Evolutionary conservation across 371 early-diverging fungal species (phyloP).

Genomic region (Lichtheimia ramosa): DNA sequence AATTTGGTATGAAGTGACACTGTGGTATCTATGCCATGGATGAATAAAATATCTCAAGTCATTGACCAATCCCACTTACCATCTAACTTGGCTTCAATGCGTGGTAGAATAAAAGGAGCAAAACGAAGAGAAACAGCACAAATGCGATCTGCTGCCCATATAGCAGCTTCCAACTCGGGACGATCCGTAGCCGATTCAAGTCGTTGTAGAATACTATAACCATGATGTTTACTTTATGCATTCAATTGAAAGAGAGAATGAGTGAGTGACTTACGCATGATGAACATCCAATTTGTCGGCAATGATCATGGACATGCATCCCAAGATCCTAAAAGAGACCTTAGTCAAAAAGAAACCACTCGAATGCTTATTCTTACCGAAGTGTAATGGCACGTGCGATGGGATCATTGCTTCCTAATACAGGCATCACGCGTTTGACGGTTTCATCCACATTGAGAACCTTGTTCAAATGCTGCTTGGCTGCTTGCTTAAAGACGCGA

Average conservation of each 20-base stretch:
- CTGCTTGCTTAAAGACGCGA: conserved; percentile 50
- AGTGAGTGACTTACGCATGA: conserved; percentile 48
- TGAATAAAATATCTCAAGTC: conserved; percentile 20
- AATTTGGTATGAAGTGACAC: conserved; percentile 40
- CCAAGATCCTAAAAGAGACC: conserved; percentile 40
- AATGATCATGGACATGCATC: conserved; percentile 57
- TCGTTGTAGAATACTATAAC: conserved; percentile 42
- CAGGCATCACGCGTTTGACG: conserved; percentile 50
- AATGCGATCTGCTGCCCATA: conserved; percentile 58
- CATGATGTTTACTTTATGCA: too few species aligned
- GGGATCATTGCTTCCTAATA: conserved; percentile 55
- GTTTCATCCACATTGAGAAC: conserved; percentile 59
- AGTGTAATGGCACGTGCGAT: conserved; percentile 55
- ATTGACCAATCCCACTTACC: conserved; percentile 23
- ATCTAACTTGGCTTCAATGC: conserved; percentile 28
- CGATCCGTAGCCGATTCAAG: conserved; percentile 48
- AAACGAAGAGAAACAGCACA: conserved; percentile 53
- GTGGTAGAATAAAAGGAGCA: conserved; percentile 47
- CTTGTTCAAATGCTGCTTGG: conserved; percentile 49
- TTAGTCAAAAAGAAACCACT: not conserved
- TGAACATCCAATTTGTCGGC: conserved; percentile 57
- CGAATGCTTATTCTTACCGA: conserved; percentile 30
- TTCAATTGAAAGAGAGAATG: too few species aligned
- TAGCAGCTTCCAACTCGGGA: conserved; percentile 56
- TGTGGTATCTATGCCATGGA: conserved; percentile 6